phyloP scores from a whole-genome alignment of 257 asterid genomes.

The Ballota nigra region DNA sequence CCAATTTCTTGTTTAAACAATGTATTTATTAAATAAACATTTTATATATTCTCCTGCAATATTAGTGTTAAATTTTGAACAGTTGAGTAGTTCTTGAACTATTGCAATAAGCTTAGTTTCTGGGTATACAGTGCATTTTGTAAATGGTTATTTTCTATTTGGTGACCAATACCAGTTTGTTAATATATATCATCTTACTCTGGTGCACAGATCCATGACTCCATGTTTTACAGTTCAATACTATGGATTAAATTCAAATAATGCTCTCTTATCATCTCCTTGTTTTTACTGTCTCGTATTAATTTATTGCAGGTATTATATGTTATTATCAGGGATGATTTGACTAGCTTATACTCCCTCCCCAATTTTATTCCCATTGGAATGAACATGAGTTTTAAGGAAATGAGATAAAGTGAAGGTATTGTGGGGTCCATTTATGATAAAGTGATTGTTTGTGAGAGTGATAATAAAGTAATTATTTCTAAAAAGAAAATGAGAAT shows the following conservation, averaged over 20 bases:
- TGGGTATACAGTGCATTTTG: background rate
- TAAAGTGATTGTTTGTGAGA: no score
- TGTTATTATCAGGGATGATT: background rate
- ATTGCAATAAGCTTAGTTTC: background rate
- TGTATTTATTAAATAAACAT: conserved; percentile 1
- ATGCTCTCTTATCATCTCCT: background rate
- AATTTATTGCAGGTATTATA: background rate
- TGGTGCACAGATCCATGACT: background rate
- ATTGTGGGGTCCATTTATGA: no score
- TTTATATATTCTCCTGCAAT: background rate
- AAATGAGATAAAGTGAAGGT: no score
- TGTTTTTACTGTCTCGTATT: background rate
- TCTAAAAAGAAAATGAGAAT: no score
- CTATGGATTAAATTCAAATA: background rate
- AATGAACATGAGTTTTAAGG: no score
- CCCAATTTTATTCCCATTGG: no score
- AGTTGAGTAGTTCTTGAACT: background rate
- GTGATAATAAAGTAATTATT: no score
- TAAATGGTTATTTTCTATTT: background rate
- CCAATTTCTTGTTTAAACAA: background rate
- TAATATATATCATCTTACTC: background rate
- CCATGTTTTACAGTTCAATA: background rate
- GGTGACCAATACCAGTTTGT: background rate
- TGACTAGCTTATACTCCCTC: background rate
- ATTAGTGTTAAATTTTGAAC: background rate